phyloP scores from a whole-genome alignment of 2,329 filamentous ascomycete genomes.

The Talaromyces sp. region DNA sequence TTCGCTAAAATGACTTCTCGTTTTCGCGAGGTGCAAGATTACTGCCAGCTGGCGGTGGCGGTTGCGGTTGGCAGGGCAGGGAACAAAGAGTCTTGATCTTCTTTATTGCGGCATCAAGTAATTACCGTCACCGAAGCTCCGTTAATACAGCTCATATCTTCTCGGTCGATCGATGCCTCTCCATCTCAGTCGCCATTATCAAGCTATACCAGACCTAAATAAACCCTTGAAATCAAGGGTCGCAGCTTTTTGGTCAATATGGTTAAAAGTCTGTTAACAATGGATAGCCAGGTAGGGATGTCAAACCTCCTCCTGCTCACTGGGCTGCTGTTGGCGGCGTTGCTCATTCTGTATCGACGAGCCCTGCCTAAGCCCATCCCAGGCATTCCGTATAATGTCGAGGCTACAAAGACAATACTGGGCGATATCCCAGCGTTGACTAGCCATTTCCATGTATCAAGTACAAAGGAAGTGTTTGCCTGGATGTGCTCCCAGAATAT shows the following conservation, averaged over 20 bases:
- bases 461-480: background rate
- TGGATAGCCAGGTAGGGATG: background rate
- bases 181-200: background rate
- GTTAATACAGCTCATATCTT: background rate
- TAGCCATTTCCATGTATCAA: background rate
- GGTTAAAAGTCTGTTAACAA: no score
- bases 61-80: background rate
- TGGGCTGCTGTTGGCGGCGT: background rate
- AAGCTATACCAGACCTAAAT: no score
- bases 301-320: background rate
- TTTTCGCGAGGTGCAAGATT: background rate
- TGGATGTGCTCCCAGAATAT: background rate
- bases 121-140: background rate
- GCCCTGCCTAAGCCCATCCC: constrained; percentile 2
- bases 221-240: no score
- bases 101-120: background rate
- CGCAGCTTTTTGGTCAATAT: no score
- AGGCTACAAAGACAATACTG: background rate
- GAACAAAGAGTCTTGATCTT: background rate
- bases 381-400: constrained; percentile 1
- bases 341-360: background rate
- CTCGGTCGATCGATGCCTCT: background rate
- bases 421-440: background rate
- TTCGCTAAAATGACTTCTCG: background rate
- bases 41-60: background rate